phyloP scores from a whole-genome alignment of 805 yeast species.

The Ogataea nonfermentans region DNA sequence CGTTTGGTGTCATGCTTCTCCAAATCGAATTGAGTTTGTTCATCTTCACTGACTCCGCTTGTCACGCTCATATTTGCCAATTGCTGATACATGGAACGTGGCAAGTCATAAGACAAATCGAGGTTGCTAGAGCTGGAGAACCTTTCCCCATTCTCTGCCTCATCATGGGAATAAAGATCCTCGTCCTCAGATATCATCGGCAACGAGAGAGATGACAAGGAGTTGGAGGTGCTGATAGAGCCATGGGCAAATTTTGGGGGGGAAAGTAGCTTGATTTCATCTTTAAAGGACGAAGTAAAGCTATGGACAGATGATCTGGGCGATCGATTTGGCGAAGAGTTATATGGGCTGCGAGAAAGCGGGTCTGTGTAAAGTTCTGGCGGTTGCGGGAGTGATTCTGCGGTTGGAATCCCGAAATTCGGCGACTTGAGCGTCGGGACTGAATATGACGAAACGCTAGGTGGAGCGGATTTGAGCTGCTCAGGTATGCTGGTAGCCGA shows the following conservation, averaged over 20 bases:
- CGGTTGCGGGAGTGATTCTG: conserved; percentile 3
- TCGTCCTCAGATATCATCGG: conserved; percentile 26
- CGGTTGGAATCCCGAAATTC: conserved; percentile 6
- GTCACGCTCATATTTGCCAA: neutral
- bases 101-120: conserved; percentile 6
- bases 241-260: conserved; percentile 7
- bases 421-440: conserved; percentile 15
- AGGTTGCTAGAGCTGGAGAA: conserved; percentile 1
- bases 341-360: conserved; percentile 11
- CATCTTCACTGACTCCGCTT: neutral
- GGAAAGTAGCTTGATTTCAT: conserved; percentile 7
- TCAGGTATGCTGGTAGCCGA: conserved; percentile 1
- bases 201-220: conserved; percentile 20
- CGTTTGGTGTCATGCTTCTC: conserved; percentile 1
- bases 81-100: conserved; percentile 1
- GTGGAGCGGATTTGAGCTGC: conserved; percentile 1
- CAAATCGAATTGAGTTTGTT: neutral
- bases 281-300: conserved; percentile 9
- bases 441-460: conserved; percentile 5
- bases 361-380: conserved; percentile 14
- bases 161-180: neutral
- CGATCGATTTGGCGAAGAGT: conserved; percentile 11
- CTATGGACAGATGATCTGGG: conserved; percentile 10
- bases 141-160: neutral
- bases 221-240: conserved; percentile 14